Conservation (phyloP, 768 basidiomycete species). For the Boletales sp. region DNA sequence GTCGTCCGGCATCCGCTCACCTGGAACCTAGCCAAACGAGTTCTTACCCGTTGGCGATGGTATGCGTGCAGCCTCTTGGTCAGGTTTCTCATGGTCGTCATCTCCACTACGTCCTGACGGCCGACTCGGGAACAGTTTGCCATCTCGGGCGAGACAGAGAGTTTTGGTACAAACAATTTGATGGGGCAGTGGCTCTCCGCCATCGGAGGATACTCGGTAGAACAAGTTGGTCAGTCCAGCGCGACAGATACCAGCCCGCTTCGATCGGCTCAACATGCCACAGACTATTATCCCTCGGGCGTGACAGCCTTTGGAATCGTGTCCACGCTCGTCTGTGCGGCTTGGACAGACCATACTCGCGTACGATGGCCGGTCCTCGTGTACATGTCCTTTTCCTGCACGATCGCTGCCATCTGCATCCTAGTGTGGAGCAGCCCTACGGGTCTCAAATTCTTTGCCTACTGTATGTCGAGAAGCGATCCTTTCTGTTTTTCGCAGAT, state of each 20-base stretch:
- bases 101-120: neutral
- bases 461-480: constrained; percentile 42
- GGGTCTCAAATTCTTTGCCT: constrained; percentile 71
- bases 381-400: constrained; percentile 55
- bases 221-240: constrained; percentile 48
- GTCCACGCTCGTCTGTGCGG: constrained; percentile 59
- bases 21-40: constrained; percentile 43
- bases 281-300: constrained; percentile 60
- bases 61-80: constrained; percentile 66
- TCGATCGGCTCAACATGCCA: constrained; percentile 7
- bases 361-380: constrained; percentile 64
- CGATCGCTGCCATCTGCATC: constrained; percentile 53
- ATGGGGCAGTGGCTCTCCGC: constrained; percentile 73
- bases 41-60: constrained; percentile 63
- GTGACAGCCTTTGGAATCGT: constrained; percentile 62
- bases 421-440: constrained; percentile 59
- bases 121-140: constrained; percentile 45
- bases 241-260: neutral
- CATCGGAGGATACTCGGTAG: constrained; percentile 57
- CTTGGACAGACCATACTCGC: constrained; percentile 57
- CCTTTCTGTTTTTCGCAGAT: neutral
- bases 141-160: constrained; percentile 63
- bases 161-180: constrained; percentile 65
- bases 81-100: constrained; percentile 12
- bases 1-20: constrained; percentile 42